These are phyloP conservation scores for Dothidotthia symphoricarpi DNA, from an alignment of 2,329 filamentous ascomycete genomes.

Conservation along the genomic window DNA sequence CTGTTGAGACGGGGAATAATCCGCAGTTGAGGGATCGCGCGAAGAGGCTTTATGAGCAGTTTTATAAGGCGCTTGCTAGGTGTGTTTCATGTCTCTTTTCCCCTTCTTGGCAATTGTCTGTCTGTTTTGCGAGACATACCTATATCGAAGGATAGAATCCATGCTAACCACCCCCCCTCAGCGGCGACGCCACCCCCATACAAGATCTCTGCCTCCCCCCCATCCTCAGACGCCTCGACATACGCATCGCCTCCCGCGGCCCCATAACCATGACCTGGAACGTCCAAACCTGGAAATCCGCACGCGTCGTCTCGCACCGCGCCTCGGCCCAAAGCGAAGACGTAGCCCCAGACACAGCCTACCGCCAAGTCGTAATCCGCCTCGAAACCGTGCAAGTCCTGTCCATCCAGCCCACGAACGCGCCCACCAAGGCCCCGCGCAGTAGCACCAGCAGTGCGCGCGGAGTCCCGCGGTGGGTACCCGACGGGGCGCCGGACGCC, in stretches of 20 bases:
- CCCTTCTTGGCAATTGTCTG: too few species aligned
- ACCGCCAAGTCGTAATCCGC: slow-evolving; percentile 29
- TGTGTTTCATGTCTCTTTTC: slow-evolving; percentile 5
- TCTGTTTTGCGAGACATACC: too few species aligned
- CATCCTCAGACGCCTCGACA: slow-evolving; percentile 53
- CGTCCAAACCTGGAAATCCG: slow-evolving; percentile 29
- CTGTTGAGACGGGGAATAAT: slow-evolving; percentile 14
- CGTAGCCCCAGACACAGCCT: slow-evolving; percentile 18
- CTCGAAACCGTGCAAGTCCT: slow-evolving; percentile 24
- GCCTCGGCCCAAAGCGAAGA: slow-evolving; percentile 46
- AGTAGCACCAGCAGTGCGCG: not conserved
- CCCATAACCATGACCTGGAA: slow-evolving; percentile 50
- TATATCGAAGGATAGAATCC: too few species aligned
- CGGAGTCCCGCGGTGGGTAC: slow-evolving; percentile 3
- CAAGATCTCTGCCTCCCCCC: slow-evolving; percentile 54
- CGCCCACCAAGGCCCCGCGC: not conserved
- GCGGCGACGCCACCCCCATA: slow-evolving; percentile 19
- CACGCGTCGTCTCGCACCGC: slow-evolving; percentile 58
- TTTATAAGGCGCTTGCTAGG: slow-evolving; percentile 61
- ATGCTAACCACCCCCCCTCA: slow-evolving; percentile 9
- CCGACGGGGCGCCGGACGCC: not conserved
- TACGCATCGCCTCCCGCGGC: slow-evolving; percentile 54
- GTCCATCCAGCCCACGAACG: too few species aligned
- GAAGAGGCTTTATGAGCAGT: slow-evolving; percentile 58
- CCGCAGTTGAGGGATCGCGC: slow-evolving; percentile 41